Conservation (phyloP, 768 basidiomycete species). For the Amanita exitialis region DNA sequence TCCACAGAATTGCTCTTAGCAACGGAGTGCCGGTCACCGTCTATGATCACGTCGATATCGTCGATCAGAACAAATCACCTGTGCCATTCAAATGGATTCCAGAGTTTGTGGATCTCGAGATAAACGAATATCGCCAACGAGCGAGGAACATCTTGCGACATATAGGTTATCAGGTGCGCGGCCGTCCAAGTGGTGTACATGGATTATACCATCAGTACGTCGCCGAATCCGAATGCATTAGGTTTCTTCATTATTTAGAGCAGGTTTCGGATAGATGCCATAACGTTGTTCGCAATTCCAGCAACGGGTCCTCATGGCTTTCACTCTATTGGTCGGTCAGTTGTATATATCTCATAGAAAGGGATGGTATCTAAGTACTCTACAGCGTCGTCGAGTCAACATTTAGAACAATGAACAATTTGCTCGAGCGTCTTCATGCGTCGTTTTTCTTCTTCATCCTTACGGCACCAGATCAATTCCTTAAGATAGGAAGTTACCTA, state of each 20-base stretch:
- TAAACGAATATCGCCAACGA: slow-evolving; percentile 45
- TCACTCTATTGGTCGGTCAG: slow-evolving; percentile 81
- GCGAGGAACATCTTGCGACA: slow-evolving; percentile 65
- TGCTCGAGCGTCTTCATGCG: slow-evolving; percentile 91
- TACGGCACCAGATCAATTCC: slow-evolving; percentile 50
- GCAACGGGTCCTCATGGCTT: slow-evolving; percentile 93
- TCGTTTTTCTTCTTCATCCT: slow-evolving; percentile 96
- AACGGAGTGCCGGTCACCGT: slow-evolving; percentile 71
- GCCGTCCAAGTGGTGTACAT: slow-evolving; percentile 81
- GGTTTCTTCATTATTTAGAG: neutral
- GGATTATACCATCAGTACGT: slow-evolving; percentile 79
- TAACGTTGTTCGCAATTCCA: slow-evolving; percentile 84
- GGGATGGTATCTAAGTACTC: slow-evolving; percentile 6
- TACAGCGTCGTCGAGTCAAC: slow-evolving; percentile 77
- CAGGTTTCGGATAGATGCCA: slow-evolving; percentile 90
- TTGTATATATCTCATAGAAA: neutral
- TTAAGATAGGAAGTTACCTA: slow-evolving; percentile 86
- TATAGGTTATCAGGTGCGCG: slow-evolving; percentile 62
- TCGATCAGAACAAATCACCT: slow-evolving; percentile 26
- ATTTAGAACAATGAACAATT: slow-evolving; percentile 84
- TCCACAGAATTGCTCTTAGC: slow-evolving; percentile 59
- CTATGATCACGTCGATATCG: slow-evolving; percentile 64
- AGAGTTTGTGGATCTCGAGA: slow-evolving; percentile 11
- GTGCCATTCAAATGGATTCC: slow-evolving; percentile 24
- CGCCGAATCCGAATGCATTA: neutral